A percentile compares a stretch with the other conserved stretches of the same genome.
Evolutionary conservation across 2,329 filamentous ascomycete genomes (phyloP).

Genomic region (Phyllosticta citriasiana): DNA sequence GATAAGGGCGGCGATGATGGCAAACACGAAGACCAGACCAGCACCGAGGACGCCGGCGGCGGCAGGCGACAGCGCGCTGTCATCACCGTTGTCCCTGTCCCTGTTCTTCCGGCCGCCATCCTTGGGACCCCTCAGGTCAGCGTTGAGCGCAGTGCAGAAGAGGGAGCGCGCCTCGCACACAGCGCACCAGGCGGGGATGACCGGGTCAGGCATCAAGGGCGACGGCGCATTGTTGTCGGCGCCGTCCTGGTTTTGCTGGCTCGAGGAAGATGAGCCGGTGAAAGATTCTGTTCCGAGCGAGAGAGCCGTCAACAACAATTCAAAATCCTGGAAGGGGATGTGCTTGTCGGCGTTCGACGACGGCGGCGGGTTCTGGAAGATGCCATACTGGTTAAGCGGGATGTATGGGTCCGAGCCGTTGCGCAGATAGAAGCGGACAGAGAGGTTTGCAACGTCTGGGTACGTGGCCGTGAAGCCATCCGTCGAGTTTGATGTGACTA

Average conservation of each 20-base stretch:
- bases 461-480: constrained; percentile 20
- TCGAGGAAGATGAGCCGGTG: constrained; percentile 10
- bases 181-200: constrained; percentile 42
- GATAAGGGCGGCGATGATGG: constrained; percentile 26
- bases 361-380: constrained; percentile 41
- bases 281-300: constrained; percentile 11
- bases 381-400: constrained; percentile 33
- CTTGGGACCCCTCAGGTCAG: neutral
- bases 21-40: constrained; percentile 39
- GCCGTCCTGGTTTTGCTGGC: constrained; percentile 36
- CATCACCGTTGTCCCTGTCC: neutral
- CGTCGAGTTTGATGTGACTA: neutral
- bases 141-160: constrained; percentile 38
- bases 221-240: constrained; percentile 13
- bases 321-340: constrained; percentile 43
- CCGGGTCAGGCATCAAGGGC: neutral
- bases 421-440: constrained; percentile 46
- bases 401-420: constrained; percentile 40
- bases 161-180: constrained; percentile 35
- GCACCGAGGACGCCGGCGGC: constrained; percentile 49
- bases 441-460: constrained; percentile 36
- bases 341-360: constrained; percentile 22
- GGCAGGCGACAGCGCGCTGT: constrained; percentile 23
- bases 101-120: neutral
- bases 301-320: neutral